Conservation (phyloP, 129 eudicot species). For the Rutidosis leptorrhynchoides region DNA sequence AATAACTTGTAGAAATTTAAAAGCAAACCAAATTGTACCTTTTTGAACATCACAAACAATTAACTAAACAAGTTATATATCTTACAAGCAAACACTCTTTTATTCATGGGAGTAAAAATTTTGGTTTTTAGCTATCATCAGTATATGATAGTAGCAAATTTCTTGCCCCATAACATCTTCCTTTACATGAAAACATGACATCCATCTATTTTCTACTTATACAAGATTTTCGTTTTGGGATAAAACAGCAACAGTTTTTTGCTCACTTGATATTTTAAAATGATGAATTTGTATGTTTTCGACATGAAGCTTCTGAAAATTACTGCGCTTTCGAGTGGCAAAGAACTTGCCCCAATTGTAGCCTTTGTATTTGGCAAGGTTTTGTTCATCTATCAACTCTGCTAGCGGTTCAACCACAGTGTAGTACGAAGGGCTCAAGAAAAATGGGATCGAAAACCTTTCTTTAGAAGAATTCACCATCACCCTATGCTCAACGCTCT, state of each 20-base stretch:
- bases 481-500: constrained; percentile 79
- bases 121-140: background rate
- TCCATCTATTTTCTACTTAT: background rate
- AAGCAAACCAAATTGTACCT: background rate
- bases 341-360: constrained; percentile 69
- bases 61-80: no score
- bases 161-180: background rate
- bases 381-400: constrained; percentile 45
- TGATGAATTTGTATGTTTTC: constrained; percentile 65
- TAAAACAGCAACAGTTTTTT: constrained; percentile 11
- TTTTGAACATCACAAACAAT: background rate
- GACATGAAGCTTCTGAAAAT: constrained; percentile 59
- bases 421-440: constrained; percentile 52
- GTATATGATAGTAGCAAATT: background rate
- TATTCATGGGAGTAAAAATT: background rate
- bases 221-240: background rate
- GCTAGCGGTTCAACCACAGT: constrained; percentile 23
- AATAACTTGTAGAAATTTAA: background rate
- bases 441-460: constrained; percentile 70
- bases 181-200: background rate
- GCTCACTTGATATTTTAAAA: constrained; percentile 32
- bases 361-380: constrained; percentile 50
- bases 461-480: constrained; percentile 55
- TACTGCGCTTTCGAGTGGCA: constrained; percentile 44
- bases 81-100: background rate